Conservation (phyloP, 2,329 filamentous ascomycete species). For the Emericellopsis atlantica region DNA sequence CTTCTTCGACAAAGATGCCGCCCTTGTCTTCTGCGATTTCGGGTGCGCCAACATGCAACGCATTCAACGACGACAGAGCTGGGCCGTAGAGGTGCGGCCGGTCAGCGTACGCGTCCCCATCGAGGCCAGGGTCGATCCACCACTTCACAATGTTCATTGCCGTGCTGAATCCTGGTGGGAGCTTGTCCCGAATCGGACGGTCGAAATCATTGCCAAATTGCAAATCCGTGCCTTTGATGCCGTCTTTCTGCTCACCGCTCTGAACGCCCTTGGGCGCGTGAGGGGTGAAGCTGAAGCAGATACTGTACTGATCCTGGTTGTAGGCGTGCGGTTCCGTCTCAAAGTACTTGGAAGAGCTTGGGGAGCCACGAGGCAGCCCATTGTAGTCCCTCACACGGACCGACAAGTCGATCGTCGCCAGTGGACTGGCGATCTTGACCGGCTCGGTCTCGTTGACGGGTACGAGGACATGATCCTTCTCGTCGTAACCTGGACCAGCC, state of each 20-base stretch:
- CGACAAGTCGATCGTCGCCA: conserved; percentile 55
- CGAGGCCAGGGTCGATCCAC: conserved; percentile 82
- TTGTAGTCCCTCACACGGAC: conserved; percentile 58
- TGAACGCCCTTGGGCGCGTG: conserved; percentile 26
- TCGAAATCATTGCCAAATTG: conserved; percentile 97
- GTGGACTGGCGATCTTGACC: conserved; percentile 47
- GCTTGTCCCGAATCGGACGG: conserved; percentile 69
- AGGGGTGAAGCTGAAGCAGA: conserved; percentile 68
- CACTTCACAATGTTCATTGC: conserved; percentile 79
- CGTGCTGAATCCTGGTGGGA: conserved; percentile 77
- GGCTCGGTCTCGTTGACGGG: conserved; percentile 60
- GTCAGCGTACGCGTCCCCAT: conserved; percentile 83
- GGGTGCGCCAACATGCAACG: conserved; percentile 50
- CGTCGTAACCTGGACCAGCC: conserved; percentile 66
- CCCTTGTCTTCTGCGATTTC: conserved; percentile 32
- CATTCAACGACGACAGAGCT: conserved; percentile 68
- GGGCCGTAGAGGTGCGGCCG: conserved; percentile 77
- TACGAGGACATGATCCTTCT: conserved; percentile 57
- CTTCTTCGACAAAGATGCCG: conserved; percentile 51
- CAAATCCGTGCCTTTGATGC: conserved; percentile 47
- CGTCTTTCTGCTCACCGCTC: conserved; percentile 3
- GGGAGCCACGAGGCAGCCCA: conserved; percentile 61
- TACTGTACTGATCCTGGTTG: conserved; percentile 69
- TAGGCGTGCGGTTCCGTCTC: conserved; percentile 50
- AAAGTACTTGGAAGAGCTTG: conserved; percentile 68